Evolutionary conservation across 1,139 yeast species (phyloP), one percentile per base, ranked within the genome.

Genomic region (Suhomyces bolitotheri): DNA sequence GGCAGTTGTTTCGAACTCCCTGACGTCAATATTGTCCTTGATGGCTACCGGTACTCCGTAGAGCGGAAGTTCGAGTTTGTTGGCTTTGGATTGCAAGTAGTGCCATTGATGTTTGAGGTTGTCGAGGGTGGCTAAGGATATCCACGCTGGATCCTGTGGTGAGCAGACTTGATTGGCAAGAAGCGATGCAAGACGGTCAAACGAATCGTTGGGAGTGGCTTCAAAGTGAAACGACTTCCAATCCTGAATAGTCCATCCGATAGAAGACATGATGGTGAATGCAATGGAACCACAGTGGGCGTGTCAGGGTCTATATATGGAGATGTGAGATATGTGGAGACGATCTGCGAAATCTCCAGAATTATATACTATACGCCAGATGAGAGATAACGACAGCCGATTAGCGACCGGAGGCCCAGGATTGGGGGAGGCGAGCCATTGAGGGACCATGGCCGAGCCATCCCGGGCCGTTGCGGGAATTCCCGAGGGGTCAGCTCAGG

Each of bases 1-100:
- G 8, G 96, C 97, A 1, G 98, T 90, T 7, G 98, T 92, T 23
- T 76, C 71, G 48, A 87, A 77, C 3, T 85, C 88, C 47, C 74
- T 76, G 20, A 77, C 96, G 54, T 92, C 97, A 41, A 92, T 92
- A 58, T 92, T 92, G 62, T 92, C 98, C 60, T 92, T 92, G 34
- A 90, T 78, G 9, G 96, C 97, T 31, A 88, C 75, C 1, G 98
- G 98, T 2, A 92, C 97, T 56, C 97, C 97, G 54, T 82, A 90
- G 26, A 85, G 66, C 11, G 86, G 82, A 25, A 82, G 65, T 2
- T 58, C 50, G 33, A 53, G 33, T 52, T 80, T 81, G 50, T 80
- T 58, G 13, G 77, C 61, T 44, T 75, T 71, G 27, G 86, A 74
- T 51, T 82, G 89, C 29, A 89, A 65, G 32, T 80, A 77, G 33